These are phyloP conservation scores for Carpinus fangiana DNA, from an alignment of 306 rosid species.

Conservation along the genomic window DNA sequence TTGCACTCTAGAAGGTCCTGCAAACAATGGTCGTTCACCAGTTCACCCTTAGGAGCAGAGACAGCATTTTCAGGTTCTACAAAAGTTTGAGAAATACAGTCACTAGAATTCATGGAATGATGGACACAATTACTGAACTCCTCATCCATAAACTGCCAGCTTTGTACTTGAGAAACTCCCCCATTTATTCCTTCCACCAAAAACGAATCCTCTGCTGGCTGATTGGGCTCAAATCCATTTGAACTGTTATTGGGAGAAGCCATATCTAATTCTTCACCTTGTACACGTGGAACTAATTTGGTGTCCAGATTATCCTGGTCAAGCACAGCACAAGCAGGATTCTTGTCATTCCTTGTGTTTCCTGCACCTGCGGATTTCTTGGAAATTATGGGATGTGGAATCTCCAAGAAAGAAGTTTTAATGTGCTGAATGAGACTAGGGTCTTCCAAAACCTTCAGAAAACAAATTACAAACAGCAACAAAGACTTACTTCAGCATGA, in stretches of 20 bases:
- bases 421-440: constrained; percentile 54
- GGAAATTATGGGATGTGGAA: constrained; percentile 33
- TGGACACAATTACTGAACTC: constrained; percentile 60
- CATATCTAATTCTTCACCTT: constrained; percentile 36
- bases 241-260: constrained; percentile 59
- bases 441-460: constrained; percentile 69
- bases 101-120: constrained; percentile 74
- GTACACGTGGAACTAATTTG: constrained; percentile 41
- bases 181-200: constrained; percentile 48
- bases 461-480: constrained; percentile 5
- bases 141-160: constrained; percentile 77
- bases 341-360: constrained; percentile 33
- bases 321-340: constrained; percentile 26
- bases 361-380: constrained; percentile 30
- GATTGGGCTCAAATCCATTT: constrained; percentile 43
- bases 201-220: constrained; percentile 43
- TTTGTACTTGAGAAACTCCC: constrained; percentile 61
- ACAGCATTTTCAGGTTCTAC: constrained; percentile 45
- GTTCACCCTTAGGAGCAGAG: constrained; percentile 35
- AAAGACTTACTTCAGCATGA: constrained; percentile 4
- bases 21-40: constrained; percentile 21
- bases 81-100: constrained; percentile 77
- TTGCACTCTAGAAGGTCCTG: constrained; percentile 42
- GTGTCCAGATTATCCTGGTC: constrained; percentile 42
- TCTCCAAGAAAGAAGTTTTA: constrained; percentile 55